Base-by-base conservation (phyloP, 306 rosid species). In the Macrotyloma uniflorum region DNA sequence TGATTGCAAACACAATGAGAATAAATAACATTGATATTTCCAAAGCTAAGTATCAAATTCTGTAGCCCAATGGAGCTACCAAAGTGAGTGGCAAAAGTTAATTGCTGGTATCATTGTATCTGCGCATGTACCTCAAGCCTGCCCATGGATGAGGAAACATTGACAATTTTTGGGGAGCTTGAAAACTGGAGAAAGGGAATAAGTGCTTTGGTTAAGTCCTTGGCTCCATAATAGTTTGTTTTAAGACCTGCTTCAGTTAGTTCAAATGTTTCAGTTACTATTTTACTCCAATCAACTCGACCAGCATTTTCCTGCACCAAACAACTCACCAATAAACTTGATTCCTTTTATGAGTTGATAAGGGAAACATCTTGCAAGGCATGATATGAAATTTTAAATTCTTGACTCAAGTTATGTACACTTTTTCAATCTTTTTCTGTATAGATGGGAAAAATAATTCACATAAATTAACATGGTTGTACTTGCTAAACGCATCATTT, bases 171-270 rank as follows among this genome's bases (percentile, higher is more conserved):
- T 43, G 92, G 94, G 6, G 94, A 86, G 19, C 28, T 76, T 9
- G 97, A 91, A 32, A 83, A 61, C 58, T 82, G 87, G 28, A 91
- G 92, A 70, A 88, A 87, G 26, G 90, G 86, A 80, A 86, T 69
- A 33, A 89, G 88, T 33, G 85, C 79, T 80, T 76, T 61, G 2
- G 78, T 42, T 6, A 68, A 66, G 55, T 81, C 74, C 83, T 85
- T 91, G 35, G 88, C 78, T 53, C 94, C 90, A 23, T 80, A 78
- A 64, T 85, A 89, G 55, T 91, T 91, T 77, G 85, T 89, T 68
- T 72, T 54, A 5, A 89, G 13, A 61, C 83, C 71, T 84, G 47
- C 77, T 77, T 86, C 88, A 0, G 82, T 20, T 57, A 43, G 67
- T 35, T 86, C 89, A 38, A 76, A 78, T 24, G 18, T 82, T 28